Evolutionary conservation across 1,284 basidiomycete species (phyloP), one percentile per base, ranked within the genome.

Genomic region (Mycosarcoma maydis): DNA sequence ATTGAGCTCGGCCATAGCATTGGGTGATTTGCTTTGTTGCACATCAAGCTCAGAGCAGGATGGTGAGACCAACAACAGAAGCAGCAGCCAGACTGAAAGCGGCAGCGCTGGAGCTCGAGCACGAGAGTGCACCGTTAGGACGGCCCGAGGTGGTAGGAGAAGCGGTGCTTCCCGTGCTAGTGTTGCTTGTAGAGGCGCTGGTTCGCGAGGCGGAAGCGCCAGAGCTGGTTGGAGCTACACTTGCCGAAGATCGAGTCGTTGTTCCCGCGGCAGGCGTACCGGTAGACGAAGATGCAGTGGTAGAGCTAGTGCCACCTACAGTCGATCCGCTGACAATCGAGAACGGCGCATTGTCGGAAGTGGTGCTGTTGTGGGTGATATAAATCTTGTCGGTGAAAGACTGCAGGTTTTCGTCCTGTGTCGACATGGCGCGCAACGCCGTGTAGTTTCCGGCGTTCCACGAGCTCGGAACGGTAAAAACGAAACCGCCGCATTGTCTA

Each of bases 321-420:
- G 49, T 64, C 17, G 46, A 50, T 0, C 60, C 57, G 26, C 60
- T 62, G 27, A 72, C 53, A 24, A 66, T 54, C 13, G 56, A 50
- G 19, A 70, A 49, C 3, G 44, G 20, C 0, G 39, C 65, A 20
- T 57, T 30, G 42, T 44, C 54, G 34, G 51, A 40, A 7, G 57
- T 66, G 37, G 42, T 54, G 39, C 36, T 44, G 60, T 73, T 73
- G 27, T 67, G 37, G 13, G 47, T 57, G 39, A 76, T 73, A 33
- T 60, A 53, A 23, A 76, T 65, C 47, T 68, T 72, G 50, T 76
- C 74, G 17, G 74, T 76, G 53, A 52, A 76, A n/a, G 69, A 73
- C 37, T 65, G 49, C n/a, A 76, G 30, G 17, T 39, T 22, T 20
- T 59, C 50, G 26, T 76, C 36, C 26, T 67, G 41, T 13, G 64